Base-by-base conservation (phyloP, 75 land plant species). In the Sequoiadendron giganteum region DNA sequence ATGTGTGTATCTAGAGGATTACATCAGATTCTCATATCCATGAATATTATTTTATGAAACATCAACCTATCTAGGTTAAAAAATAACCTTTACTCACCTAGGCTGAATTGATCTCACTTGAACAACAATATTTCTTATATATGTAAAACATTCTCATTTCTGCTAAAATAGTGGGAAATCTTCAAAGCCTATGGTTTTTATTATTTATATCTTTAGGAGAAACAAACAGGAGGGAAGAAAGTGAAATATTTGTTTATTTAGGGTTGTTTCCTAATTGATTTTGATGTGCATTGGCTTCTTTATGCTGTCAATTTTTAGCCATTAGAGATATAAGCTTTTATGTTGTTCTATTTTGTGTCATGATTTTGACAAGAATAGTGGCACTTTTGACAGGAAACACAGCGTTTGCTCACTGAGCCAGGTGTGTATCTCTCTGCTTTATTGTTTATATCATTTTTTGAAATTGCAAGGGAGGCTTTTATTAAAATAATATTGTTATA, bases 361-460 rank as follows among this genome's bases (percentile, higher is more conserved):
- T 80, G 30, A 10, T 80, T 80, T 80, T 80, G 47, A 80, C 83
- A n/a, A 39, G 21, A 82, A 82, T 82, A 30, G 34, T 47, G 84
- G 52, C 14, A 8, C 48, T 28, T 47, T 88, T 49, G 54, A 87
- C 92, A 92, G 93, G 92, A 92, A 88, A 92, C 92, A 28, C 93
- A 92, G 86, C 92, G 92, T 38, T 86, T 92, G 90, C 93, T 92
- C 16, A 92, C 86, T 49, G 92, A 92, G 70, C 92, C 93, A 88
- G 93, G 93, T 92, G 55, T 80, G 90, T 6, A 80, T 40, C 32
- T 79, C 43, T 82, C 84, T 45, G 14, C 14, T 82, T 28, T 82
- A 28, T 43, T 43, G 10, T 39, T 47, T 25, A 1, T 18, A 39
- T 39, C 19, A 28, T 43, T 28, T 42, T 40, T 82, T 82, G 84